Percentiles rank a stretch among this genome's conserved stretches.
phyloP scores from a whole-genome alignment of 2,329 filamentous ascomycete species.

The Emergomyces orientalis region DNA sequence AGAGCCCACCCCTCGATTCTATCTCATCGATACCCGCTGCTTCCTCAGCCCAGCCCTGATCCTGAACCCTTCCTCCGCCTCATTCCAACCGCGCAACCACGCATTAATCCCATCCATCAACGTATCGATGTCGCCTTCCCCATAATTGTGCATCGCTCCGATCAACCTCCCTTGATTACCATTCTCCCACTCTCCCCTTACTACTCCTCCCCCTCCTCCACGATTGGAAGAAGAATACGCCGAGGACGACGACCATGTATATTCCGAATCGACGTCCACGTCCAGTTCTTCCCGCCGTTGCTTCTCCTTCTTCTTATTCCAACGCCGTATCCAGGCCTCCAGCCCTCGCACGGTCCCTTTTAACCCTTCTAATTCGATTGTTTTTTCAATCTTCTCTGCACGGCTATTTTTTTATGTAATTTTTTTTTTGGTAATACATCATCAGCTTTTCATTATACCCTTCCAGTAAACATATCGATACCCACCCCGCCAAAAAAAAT shows the following conservation, averaged over 20 bases:
- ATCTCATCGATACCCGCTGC: slow-evolving; percentile 4
- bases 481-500: too few species aligned
- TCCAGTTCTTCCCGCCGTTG: slow-evolving; percentile 14
- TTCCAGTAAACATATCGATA: neutral
- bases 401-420: neutral
- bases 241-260: neutral
- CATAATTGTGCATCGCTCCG: neutral
- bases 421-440: neutral
- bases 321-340: slow-evolving; percentile 25
- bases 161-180: neutral
- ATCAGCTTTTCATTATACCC: neutral
- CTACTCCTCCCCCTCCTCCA: too few species aligned
- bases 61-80: slow-evolving; percentile 33
- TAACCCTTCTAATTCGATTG: slow-evolving; percentile 28
- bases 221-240: neutral
- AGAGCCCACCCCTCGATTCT: neutral
- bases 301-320: slow-evolving; percentile 21
- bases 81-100: slow-evolving; percentile 37
- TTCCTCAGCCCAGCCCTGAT: slow-evolving; percentile 50
- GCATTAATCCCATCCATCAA: slow-evolving; percentile 33
- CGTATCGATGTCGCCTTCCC: slow-evolving; percentile 21
- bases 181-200: neutral
- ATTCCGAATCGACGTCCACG: neutral
- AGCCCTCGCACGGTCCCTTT: slow-evolving; percentile 30
- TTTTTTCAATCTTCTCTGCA: slow-evolving; percentile 26